These are phyloP conservation scores for Amphibolis antarctica DNA, from an alignment of 106 monocot genomes.

Conservation along the genomic window DNA sequence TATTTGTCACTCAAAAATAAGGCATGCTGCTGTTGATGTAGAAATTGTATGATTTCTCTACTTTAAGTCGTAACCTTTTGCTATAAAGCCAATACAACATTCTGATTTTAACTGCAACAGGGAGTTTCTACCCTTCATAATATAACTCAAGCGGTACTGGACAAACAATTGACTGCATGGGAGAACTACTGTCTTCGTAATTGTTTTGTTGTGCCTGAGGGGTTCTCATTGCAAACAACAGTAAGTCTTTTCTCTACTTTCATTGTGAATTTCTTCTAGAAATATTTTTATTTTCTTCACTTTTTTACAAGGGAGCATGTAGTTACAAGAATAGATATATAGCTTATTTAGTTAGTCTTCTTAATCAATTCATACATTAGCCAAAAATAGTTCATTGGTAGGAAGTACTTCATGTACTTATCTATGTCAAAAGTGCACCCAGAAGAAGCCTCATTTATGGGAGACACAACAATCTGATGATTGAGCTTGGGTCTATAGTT, in stretches of 20 bases:
- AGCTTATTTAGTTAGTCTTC: too few relatives aligned
- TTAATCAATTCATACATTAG: too few relatives aligned
- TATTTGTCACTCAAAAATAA: too few relatives aligned
- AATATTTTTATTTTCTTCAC: not conserved
- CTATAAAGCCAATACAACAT: too few relatives aligned
- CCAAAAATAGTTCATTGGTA: too few relatives aligned
- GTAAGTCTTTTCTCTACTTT: slow-evolving; percentile 30
- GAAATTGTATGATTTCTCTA: not conserved
- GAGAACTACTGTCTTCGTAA: slow-evolving; percentile 60
- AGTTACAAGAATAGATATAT: too few relatives aligned
- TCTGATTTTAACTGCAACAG: slow-evolving; percentile 13
- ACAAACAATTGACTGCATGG: slow-evolving; percentile 48
- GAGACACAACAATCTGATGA: too few relatives aligned
- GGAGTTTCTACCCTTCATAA: slow-evolving; percentile 37
- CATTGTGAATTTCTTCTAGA: not conserved
- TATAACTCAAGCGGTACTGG: slow-evolving; percentile 32
- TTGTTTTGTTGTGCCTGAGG: slow-evolving; percentile 69
- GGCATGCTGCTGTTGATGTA: not conserved
- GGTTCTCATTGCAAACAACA: slow-evolving; percentile 32
- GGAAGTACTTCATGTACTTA: too few relatives aligned
- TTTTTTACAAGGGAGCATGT: too few relatives aligned
- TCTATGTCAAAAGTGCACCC: too few relatives aligned
- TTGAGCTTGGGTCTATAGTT: too few relatives aligned
- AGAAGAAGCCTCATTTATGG: too few relatives aligned
- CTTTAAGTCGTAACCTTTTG: not conserved